phyloP scores from a whole-genome alignment of 495 filamentous ascomycete genomes.

The Aspergillus asperescens region DNA sequence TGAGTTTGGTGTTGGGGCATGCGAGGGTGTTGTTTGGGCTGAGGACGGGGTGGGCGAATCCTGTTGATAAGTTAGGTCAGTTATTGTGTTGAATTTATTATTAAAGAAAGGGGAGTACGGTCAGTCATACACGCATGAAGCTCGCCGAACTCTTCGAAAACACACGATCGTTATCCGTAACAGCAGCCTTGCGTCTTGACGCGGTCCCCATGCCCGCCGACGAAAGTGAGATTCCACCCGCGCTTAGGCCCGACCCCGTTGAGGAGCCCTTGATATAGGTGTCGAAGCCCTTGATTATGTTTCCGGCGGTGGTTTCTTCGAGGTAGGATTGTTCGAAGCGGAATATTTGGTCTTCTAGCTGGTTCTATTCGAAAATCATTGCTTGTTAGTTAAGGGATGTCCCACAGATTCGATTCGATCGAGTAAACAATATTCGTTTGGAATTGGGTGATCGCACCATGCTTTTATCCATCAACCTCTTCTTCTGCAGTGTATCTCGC shows the following conservation, averaged over 20 bases:
- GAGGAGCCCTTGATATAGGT: conserved; percentile 87
- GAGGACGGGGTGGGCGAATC: conserved; percentile 48
- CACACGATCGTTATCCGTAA: conserved; percentile 47
- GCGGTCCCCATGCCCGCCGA: conserved; percentile 25
- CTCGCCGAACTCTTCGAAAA: conserved; percentile 49
- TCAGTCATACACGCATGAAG: conserved; percentile 43
- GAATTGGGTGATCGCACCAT: conserved; percentile 49
- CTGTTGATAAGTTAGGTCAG: conserved; percentile 21
- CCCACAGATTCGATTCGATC: too few species aligned
- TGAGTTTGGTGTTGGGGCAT: conserved; percentile 47
- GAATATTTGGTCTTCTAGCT: conserved; percentile 78
- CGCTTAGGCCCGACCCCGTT: conserved; percentile 29
- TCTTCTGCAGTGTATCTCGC: conserved; percentile 61
- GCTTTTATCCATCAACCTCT: conserved; percentile 60
- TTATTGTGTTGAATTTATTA: not conserved
- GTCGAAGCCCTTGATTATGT: conserved; percentile 96
- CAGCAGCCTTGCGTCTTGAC: conserved; percentile 42
- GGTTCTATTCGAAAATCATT: conserved; percentile 32
- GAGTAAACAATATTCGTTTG: too few species aligned
- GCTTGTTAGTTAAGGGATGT: not conserved
- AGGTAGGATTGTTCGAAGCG: conserved; percentile 83
- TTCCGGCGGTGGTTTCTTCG: conserved; percentile 81
- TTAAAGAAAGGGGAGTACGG: not conserved
- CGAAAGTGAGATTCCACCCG: conserved; percentile 43
- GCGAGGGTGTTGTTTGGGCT: conserved; percentile 44